Conservation (phyloP, 2,329 filamentous ascomycete species). For the Ceratocystis albifundus region DNA sequence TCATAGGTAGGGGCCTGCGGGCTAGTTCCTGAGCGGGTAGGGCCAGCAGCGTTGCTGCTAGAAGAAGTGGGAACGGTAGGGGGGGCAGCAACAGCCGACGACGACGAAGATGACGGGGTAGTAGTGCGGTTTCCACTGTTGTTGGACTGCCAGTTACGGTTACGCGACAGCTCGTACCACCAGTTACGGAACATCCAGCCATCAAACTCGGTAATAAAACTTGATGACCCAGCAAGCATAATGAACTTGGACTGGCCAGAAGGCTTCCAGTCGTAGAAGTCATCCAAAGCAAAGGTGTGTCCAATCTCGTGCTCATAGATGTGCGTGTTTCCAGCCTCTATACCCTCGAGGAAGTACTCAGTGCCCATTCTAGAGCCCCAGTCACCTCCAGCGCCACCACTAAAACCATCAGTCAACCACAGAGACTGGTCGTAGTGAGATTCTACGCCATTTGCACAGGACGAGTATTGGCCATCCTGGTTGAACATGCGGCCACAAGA, state of each 20-base stretch:
- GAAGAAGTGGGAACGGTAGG: background rate
- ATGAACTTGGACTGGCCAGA: conserved; percentile 34
- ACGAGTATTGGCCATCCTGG: conserved; percentile 33
- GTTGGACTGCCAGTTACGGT: conserved; percentile 27
- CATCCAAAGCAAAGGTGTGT: conserved; percentile 36
- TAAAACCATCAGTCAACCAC: conserved; percentile 38
- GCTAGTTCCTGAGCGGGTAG: background rate
- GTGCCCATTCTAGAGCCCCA: conserved; percentile 38
- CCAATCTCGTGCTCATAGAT: conserved; percentile 39
- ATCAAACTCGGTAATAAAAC: conserved; percentile 37
- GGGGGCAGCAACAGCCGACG: background rate
- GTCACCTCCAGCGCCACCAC: conserved; percentile 36
- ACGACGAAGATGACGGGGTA: background rate
- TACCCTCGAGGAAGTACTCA: conserved; percentile 34
- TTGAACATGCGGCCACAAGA: conserved; percentile 37
- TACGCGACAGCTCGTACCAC: conserved; percentile 33
- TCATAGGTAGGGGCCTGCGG: too few relatives aligned
- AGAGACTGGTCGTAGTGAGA: conserved; percentile 37
- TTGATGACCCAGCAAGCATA: conserved; percentile 36
- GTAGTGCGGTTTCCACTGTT: background rate
- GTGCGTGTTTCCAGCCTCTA: conserved; percentile 33
- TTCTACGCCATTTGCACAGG: conserved; percentile 32
- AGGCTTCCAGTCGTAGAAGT: conserved; percentile 37
- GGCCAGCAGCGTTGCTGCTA: background rate
- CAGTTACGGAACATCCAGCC: conserved; percentile 40